Evolutionary conservation across 805 yeast genomes (phyloP).

Genomic region (Saitoella complicata): DNA sequence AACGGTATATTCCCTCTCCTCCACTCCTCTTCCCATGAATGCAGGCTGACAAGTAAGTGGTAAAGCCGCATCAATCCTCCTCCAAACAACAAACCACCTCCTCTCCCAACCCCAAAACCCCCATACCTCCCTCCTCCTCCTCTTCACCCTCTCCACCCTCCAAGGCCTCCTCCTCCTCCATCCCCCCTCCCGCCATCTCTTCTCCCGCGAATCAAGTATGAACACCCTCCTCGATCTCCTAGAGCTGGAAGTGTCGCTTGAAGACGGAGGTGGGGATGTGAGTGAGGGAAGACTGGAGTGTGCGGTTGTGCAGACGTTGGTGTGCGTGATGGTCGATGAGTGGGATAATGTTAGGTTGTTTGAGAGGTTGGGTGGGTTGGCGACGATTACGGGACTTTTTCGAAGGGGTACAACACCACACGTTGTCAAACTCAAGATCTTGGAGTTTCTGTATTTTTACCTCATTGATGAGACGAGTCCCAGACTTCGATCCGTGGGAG

Average conservation of each 20-base stretch:
- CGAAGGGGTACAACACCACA: conserved; percentile 19
- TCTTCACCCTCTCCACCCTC: too few species aligned
- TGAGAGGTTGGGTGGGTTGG: conserved; percentile 33
- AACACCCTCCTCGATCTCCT: not conserved
- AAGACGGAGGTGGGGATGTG: too few species aligned
- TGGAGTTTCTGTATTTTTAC: conserved; percentile 41
- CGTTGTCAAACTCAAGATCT: conserved; percentile 33
- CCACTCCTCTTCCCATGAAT: too few species aligned
- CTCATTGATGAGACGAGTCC: conserved; percentile 30
- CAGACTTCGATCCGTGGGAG: not conserved
- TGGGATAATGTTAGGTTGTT: conserved; percentile 32
- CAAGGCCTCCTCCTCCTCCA: conserved; percentile 1
- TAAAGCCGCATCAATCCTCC: too few species aligned
- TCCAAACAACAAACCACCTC: too few species aligned
- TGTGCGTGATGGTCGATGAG: conserved; percentile 32
- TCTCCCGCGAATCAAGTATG: not conserved
- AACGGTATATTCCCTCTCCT: too few species aligned
- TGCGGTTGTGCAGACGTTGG: conserved; percentile 29
- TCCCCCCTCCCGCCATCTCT: not conserved
- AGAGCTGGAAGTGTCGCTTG: not conserved
- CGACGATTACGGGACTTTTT: conserved; percentile 25
- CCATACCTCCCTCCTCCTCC: too few species aligned
- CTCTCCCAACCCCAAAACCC: too few species aligned
- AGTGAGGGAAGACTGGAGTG: too few species aligned
- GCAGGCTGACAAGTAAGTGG: too few species aligned